Evolutionary conservation across 352 stramenopile genomes (phyloP).

Genomic region (Globisporangium polare): DNA sequence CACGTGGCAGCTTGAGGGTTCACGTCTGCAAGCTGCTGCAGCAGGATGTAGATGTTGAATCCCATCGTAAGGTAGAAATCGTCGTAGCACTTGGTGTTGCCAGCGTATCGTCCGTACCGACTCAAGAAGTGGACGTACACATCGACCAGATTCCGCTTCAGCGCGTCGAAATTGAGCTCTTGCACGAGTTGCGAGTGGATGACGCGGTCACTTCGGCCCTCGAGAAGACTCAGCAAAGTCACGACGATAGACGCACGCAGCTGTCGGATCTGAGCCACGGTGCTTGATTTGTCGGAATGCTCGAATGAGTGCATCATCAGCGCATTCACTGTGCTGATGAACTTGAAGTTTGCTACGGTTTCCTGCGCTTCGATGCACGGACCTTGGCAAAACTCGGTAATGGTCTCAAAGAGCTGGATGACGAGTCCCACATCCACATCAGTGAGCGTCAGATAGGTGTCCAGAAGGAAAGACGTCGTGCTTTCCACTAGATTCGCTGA

Average conservation of each 20-base stretch:
- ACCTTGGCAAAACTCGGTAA: conserved; percentile 78
- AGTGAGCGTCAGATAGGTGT: conserved; percentile 49
- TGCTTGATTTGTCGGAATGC: conserved; percentile 11
- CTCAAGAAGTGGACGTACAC: conserved; percentile 48
- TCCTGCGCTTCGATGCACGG: conserved; percentile 68
- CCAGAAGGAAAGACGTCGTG: conserved; percentile 60
- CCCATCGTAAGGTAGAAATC: conserved; percentile 70
- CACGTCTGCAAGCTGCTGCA: conserved; percentile 58
- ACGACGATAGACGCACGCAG: conserved; percentile 55
- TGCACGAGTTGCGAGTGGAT: conserved; percentile 69
- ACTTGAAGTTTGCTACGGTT: conserved; percentile 72
- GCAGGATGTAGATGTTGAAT: conserved; percentile 76
- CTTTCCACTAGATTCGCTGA: conserved; percentile 61
- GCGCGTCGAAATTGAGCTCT: conserved; percentile 67
- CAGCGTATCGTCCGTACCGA: conserved; percentile 38
- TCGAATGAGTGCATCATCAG: conserved; percentile 58
- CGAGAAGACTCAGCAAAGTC: conserved; percentile 58
- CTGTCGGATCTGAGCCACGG: conserved; percentile 21
- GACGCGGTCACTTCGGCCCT: conserved; percentile 47
- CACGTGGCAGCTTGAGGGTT: conserved; percentile 35
- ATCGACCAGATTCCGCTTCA: conserved; percentile 61
- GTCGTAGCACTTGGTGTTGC: conserved; percentile 53
- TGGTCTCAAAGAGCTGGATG: conserved; percentile 72
- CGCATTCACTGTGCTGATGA: conserved; percentile 70
- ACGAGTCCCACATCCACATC: conserved; percentile 51